phyloP scores from a whole-genome alignment of 1,284 basidiomycete species.

The Amylostereum areolatum region DNA sequence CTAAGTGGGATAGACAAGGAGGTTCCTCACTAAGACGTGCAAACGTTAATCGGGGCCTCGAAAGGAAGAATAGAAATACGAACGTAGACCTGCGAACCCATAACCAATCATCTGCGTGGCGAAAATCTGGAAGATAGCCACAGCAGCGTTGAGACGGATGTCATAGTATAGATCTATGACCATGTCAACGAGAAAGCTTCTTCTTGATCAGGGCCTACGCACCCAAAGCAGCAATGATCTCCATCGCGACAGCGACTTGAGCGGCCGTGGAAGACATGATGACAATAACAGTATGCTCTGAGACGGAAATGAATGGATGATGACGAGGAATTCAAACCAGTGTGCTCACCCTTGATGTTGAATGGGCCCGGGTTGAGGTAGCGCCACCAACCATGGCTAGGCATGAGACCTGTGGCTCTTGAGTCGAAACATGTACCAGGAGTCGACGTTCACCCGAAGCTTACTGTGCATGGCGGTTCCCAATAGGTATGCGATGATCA shows the following conservation, averaged over 20 bases:
- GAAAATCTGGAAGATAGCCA: slow-evolving; percentile 54
- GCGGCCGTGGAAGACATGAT: slow-evolving; percentile 67
- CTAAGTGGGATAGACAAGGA: slow-evolving; percentile 63
- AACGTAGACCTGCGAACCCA: slow-evolving; percentile 54
- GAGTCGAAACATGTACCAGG: slow-evolving; percentile 26
- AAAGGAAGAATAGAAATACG: slow-evolving; percentile 5
- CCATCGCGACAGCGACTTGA: slow-evolving; percentile 58
- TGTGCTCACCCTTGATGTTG: slow-evolving; percentile 39
- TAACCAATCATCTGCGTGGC: slow-evolving; percentile 60
- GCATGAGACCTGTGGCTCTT: slow-evolving; percentile 30
- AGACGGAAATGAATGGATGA: not conserved
- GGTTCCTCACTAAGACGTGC: slow-evolving; percentile 33
- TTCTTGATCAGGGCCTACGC: slow-evolving; percentile 18
- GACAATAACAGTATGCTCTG: slow-evolving; percentile 57
- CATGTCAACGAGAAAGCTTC: not conserved
- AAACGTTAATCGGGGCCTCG: not conserved
- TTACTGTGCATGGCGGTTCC: slow-evolving; percentile 45
- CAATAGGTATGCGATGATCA: slow-evolving; percentile 59
- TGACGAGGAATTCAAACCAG: slow-evolving; percentile 30
- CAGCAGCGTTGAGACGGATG: slow-evolving; percentile 43
- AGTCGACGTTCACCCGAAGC: slow-evolving; percentile 8
- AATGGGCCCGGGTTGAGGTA: slow-evolving; percentile 59
- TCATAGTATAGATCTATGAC: slow-evolving; percentile 48
- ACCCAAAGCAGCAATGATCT: slow-evolving; percentile 60
- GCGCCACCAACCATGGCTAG: slow-evolving; percentile 38